Conservation (phyloP, 805 yeast genomes). For the Scheffersomyces stipitis region DNA sequence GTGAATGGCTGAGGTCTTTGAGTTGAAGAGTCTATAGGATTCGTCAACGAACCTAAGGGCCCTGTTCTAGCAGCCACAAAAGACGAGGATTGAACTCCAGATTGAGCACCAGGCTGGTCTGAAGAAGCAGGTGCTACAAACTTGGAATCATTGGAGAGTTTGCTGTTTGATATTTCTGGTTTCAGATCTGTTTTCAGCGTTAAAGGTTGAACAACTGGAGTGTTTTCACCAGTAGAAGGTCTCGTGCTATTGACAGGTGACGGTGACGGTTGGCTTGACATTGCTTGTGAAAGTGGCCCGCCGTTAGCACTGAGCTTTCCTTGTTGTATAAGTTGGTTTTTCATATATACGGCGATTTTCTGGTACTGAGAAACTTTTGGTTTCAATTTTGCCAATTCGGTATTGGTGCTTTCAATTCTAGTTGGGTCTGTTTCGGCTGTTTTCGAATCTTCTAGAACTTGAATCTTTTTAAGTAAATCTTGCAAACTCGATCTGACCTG, state of each 20-base stretch:
- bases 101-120: not conserved
- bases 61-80: not conserved
- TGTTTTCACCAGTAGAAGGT: not conserved
- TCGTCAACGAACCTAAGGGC: not conserved
- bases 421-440: conserved; percentile 5
- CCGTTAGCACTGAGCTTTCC: conserved; percentile 3
- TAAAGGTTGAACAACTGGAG: not conserved
- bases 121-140: not conserved
- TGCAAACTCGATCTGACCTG: conserved; percentile 20
- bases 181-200: too few relatives aligned
- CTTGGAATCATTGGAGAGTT: not conserved
- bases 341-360: conserved; percentile 21
- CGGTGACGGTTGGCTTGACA: too few relatives aligned
- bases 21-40: not conserved
- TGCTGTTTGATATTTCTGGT: not conserved
- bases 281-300: not conserved
- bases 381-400: conserved; percentile 11
- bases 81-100: not conserved
- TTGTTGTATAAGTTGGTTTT: conserved; percentile 18
- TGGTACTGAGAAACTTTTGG: conserved; percentile 21
- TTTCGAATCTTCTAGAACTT: conserved; percentile 20
- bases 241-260: not conserved
- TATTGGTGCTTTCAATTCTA: conserved; percentile 5
- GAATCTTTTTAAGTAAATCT: conserved; percentile 21
- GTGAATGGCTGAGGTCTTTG: not conserved